Conservation (phyloP, 2,329 filamentous ascomycete species). For the Colletotrichum endophyticum region DNA sequence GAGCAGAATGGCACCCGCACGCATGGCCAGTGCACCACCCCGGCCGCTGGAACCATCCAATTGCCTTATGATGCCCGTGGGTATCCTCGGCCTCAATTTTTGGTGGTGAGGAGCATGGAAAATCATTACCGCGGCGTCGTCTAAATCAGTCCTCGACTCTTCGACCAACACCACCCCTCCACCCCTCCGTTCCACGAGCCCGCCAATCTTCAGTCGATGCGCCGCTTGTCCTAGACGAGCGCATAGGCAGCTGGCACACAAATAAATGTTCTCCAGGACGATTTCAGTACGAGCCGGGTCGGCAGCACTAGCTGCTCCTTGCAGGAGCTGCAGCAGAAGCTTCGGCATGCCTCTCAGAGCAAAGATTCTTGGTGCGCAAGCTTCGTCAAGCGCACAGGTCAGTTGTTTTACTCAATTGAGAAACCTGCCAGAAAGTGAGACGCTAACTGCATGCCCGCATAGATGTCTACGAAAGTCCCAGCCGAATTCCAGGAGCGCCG, state of each 20-base stretch:
- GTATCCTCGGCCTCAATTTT: slow-evolving; percentile 32
- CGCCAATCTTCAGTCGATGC: slow-evolving; percentile 36
- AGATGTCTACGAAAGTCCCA: slow-evolving; percentile 40
- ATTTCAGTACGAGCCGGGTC: slow-evolving; percentile 59
- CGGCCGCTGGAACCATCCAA: neutral
- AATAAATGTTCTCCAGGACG: slow-evolving; percentile 63
- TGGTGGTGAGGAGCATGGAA: slow-evolving; percentile 30
- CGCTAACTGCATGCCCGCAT: neutral
- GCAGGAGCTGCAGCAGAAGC: slow-evolving; percentile 44
- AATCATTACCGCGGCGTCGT: slow-evolving; percentile 32
- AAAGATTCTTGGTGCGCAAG: slow-evolving; percentile 62
- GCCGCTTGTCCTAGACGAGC: slow-evolving; percentile 28
- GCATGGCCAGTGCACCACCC: neutral
- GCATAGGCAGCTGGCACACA: slow-evolving; percentile 36
- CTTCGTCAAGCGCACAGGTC: slow-evolving; percentile 20
- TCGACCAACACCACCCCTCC: neutral
- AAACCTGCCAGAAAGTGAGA: neutral
- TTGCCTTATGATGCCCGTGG: slow-evolving; percentile 8
- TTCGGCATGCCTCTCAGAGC: slow-evolving; percentile 80
- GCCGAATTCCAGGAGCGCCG: slow-evolving; percentile 58
- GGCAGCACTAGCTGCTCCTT: slow-evolving; percentile 49
- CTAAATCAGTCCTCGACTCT: neutral
- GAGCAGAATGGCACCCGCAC: neutral
- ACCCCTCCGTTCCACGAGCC: slow-evolving; percentile 7
- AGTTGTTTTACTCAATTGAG: neutral